Percentiles rank a stretch among this genome's conserved stretches.
phyloP scores from a whole-genome alignment of 257 asterid species.

The Dorcoceras hygrometricum region DNA sequence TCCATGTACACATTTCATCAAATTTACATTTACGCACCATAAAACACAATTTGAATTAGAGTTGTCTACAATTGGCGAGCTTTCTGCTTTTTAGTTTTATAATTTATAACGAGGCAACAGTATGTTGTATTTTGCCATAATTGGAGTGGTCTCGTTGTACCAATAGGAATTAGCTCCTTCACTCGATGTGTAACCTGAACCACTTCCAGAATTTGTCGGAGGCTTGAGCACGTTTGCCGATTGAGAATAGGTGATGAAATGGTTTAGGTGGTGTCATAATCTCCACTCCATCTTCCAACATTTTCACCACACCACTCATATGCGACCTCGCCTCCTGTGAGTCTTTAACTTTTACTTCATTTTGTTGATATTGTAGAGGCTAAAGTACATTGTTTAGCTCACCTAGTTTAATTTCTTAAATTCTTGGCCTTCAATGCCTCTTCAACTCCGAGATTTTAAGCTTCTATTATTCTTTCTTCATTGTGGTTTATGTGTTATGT shows the following conservation, averaged over 20 bases:
- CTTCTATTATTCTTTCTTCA: too few species aligned
- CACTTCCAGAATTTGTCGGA: conserved; percentile 18
- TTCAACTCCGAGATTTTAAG: too few species aligned
- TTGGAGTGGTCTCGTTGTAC: conserved; percentile 41
- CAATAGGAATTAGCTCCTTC: conserved; percentile 30
- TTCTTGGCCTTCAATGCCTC: too few species aligned
- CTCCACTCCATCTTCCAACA: conserved; percentile 46
- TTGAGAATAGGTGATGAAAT: conserved; percentile 33
- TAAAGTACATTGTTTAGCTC: too few species aligned
- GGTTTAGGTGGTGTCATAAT: conserved; percentile 42
- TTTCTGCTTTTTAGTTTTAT: too few species aligned
- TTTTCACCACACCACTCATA: conserved; percentile 43
- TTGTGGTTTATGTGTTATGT: too few species aligned
- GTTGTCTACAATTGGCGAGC: neutral
- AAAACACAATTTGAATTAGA: too few species aligned
- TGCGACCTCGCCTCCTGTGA: conserved; percentile 32
- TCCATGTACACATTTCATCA: too few species aligned
- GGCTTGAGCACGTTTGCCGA: conserved; percentile 29
- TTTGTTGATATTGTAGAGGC: too few species aligned
- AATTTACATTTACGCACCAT: too few species aligned
- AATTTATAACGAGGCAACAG: conserved; percentile 23
- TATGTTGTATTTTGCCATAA: conserved; percentile 37
- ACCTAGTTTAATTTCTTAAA: too few species aligned
- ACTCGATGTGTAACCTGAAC: conserved; percentile 23
- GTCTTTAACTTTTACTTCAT: conserved; percentile 26